These are phyloP conservation scores for Aphanomyces astaci DNA, from an alignment of 352 stramenopile species.

Conservation along the genomic window DNA sequence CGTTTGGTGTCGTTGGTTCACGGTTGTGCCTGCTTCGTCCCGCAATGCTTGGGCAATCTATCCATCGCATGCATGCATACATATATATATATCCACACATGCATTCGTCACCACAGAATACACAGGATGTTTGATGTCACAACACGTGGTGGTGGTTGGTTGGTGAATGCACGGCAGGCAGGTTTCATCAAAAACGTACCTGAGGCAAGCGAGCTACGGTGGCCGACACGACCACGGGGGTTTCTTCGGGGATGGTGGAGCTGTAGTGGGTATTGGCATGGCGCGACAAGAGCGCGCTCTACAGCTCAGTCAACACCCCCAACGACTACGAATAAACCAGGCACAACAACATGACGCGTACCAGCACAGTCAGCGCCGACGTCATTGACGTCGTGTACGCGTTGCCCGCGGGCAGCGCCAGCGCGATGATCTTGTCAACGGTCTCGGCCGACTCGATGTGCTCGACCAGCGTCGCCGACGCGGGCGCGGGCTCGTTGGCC, in stretches of 20 bases:
- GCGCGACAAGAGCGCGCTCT: conserved; percentile 58
- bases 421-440: conserved; percentile 51
- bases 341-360: not conserved
- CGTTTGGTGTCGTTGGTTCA: conserved; percentile 65
- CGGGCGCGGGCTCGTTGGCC: conserved; percentile 37
- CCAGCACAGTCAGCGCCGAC: conserved; percentile 59
- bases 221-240: conserved; percentile 38
- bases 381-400: conserved; percentile 67
- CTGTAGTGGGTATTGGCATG: conserved; percentile 70
- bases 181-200: conserved; percentile 25
- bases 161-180: too few relatives aligned
- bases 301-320: not conserved
- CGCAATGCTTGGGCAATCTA: conserved; percentile 40
- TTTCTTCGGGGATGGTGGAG: conserved; percentile 50
- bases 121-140: too few relatives aligned
- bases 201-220: conserved; percentile 54
- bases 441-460: conserved; percentile 71
- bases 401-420: conserved; percentile 41
- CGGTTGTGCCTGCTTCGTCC: conserved; percentile 52
- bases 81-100: too few relatives aligned
- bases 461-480: conserved; percentile 62
- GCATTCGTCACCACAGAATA: too few relatives aligned
- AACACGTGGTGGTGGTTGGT: too few relatives aligned
- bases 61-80: not conserved
- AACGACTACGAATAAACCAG: not conserved